These are phyloP conservation scores for Stagonosporopsis chrysanthemi DNA, from an alignment of 2,329 filamentous ascomycete genomes.

Conservation along the genomic window DNA sequence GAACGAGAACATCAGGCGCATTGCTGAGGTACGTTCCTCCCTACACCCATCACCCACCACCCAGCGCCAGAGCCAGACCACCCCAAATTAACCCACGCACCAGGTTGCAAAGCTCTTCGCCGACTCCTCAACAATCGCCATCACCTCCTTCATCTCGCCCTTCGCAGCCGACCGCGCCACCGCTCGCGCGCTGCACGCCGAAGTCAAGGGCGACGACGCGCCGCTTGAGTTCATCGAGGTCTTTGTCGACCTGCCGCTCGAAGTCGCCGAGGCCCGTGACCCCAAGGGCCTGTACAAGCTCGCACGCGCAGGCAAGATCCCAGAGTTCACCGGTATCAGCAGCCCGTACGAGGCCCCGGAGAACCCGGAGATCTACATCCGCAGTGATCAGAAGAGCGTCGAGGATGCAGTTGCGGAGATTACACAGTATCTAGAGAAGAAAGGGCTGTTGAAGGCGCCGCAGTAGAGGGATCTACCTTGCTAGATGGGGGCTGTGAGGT, in stretches of 20 bases:
- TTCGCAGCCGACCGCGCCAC: constrained; percentile 86
- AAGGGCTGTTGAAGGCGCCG: constrained; percentile 64
- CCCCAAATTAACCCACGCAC: neutral
- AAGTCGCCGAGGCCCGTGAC: constrained; percentile 92
- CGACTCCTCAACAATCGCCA: constrained; percentile 83
- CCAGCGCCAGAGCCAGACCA: neutral
- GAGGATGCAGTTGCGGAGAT: constrained; percentile 91
- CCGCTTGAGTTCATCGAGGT: constrained; percentile 91
- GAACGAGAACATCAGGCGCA: constrained; percentile 97
- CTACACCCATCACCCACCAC: too few species aligned
- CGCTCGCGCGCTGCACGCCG: constrained; percentile 80
- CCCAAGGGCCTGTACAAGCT: constrained; percentile 99
- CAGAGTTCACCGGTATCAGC: constrained; percentile 95
- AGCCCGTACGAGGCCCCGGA: constrained; percentile 93
- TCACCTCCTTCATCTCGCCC: constrained; percentile 97
- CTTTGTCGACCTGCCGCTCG: constrained; percentile 88
- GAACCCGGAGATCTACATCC: constrained; percentile 85
- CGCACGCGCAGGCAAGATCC: constrained; percentile 90
- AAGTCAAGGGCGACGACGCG: constrained; percentile 61
- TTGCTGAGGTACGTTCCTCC: constrained; percentile 70
- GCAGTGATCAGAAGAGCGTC: constrained; percentile 80
- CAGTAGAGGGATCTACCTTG: constrained; percentile 6
- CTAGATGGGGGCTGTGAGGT: neutral
- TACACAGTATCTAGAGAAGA: constrained; percentile 75
- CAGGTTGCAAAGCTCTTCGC: constrained; percentile 93